Percentiles rank a stretch among this genome's conserved stretches.
These are phyloP conservation scores for Strobilomyces echinocephalus DNA, from an alignment of 768 basidiomycete genomes.

Conservation along the genomic window DNA sequence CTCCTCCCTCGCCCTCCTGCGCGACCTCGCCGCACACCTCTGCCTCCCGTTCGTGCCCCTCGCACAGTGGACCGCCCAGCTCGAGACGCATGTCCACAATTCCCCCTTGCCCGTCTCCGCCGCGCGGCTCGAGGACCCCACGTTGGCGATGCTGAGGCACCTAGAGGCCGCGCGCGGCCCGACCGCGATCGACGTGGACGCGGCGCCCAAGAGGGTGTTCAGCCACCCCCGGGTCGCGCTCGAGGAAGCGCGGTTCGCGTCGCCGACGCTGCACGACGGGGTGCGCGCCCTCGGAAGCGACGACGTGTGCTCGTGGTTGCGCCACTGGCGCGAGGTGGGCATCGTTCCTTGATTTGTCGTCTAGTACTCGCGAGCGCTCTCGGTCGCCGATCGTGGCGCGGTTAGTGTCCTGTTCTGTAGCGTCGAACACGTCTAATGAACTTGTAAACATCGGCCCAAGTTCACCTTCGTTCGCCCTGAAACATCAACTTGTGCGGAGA, in stretches of 20 bases:
- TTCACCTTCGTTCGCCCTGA: neutral
- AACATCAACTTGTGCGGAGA: neutral
- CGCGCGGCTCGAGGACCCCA: neutral
- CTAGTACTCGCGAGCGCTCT: neutral
- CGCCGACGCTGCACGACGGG: slow-evolving; percentile 5
- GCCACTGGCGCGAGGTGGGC: slow-evolving; percentile 8
- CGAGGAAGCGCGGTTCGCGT: slow-evolving; percentile 8
- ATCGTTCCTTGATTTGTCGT: neutral
- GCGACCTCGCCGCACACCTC: slow-evolving; percentile 3
- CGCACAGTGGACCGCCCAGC: slow-evolving; percentile 9
- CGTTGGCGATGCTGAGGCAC: slow-evolving; percentile 3
- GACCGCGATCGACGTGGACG: neutral
- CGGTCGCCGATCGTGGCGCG: neutral
- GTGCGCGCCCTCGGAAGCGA: neutral
- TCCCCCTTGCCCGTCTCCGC: neutral
- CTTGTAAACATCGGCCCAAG: neutral
- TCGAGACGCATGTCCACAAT: slow-evolving; percentile 3
- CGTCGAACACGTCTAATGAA: neutral
- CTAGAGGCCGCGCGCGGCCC: neutral
- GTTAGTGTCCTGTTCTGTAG: no score
- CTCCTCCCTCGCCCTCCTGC: slow-evolving; percentile 9
- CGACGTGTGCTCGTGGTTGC: slow-evolving; percentile 9
- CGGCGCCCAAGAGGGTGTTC: neutral
- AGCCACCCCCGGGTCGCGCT: neutral
- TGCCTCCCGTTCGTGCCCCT: slow-evolving; percentile 7